These are phyloP conservation scores for Grigorovia humatica DNA, from an alignment of 805 yeast species.

Conservation along the genomic window DNA sequence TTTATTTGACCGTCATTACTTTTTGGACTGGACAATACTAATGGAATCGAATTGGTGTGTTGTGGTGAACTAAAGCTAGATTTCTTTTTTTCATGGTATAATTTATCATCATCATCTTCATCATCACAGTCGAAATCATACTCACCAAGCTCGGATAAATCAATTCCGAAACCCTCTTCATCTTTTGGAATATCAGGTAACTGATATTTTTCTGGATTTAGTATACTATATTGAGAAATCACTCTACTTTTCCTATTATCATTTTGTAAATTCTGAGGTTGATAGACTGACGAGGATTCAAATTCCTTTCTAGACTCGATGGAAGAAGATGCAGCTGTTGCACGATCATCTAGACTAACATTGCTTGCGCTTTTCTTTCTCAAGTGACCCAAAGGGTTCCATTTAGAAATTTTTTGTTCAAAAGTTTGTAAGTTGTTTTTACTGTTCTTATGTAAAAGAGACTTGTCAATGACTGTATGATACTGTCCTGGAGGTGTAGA, in stretches of 20 bases:
- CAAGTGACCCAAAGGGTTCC: constrained; percentile 23
- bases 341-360: constrained; percentile 4
- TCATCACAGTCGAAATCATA: not conserved
- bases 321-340: constrained; percentile 7
- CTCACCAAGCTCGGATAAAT: constrained; percentile 11
- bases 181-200: constrained; percentile 20
- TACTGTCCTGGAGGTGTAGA: constrained; percentile 9
- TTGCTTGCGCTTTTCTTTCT: constrained; percentile 18
- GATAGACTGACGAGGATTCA: constrained; percentile 3
- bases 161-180: constrained; percentile 13
- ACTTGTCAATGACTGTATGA: constrained; percentile 20
- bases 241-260: constrained; percentile 1
- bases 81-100: not conserved
- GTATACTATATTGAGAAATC: constrained; percentile 8
- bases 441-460: constrained; percentile 11
- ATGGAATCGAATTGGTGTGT: too few relatives aligned
- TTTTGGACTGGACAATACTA: not conserved
- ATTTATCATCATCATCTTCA: not conserved
- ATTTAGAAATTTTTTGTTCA: constrained; percentile 22
- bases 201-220: constrained; percentile 13
- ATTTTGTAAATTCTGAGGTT: not conserved
- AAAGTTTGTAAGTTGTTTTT: constrained; percentile 14
- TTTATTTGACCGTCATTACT: not conserved
- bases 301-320: not conserved
- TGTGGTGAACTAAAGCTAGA: not conserved